Evolutionary conservation across 495 filamentous ascomycete genomes (phyloP), one percentile per base, ranked within the genome.

Genomic region (Letharia columbiana): DNA sequence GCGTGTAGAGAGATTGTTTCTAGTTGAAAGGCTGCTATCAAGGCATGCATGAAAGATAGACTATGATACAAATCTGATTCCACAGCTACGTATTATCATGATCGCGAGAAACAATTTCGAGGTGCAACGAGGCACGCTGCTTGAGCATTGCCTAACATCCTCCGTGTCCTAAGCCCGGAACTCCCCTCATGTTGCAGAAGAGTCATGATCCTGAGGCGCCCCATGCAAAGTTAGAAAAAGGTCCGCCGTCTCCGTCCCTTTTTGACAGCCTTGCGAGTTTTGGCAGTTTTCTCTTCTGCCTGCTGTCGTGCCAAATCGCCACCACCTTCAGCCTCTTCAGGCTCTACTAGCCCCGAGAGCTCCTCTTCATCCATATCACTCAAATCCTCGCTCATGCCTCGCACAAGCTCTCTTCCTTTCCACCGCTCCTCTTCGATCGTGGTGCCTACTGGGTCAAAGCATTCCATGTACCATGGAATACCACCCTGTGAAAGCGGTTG

Each of bases 331-430:
- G 42, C 50, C 33, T 74, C 69, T 41, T 82, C 79, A 44, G 79
- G 76, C 35, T 79, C 81, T 17, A 82, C 84, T 66, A 85, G 74
- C 71, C 88, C 83, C 74, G 88, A 82, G 60, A 96, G 78, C 75
- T 91, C 89, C 23, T 92, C 91, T 59, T 95, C 92, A 64, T 93
- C 91, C 70, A 96, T 83, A 68, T 96, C 92, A 62, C 87, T 92
- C 9, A 96, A 79, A 64, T 93, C 90, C 73, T 94, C 92, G 66
- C 89, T 92, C 79, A 92, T 86, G 20, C 83, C 87, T 20, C 90
- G 83, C 70, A 90, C 81, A 12, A 89, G 84, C 60, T 91, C 89
- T 28, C 87, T 81, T 17, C 89, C 91, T 6, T 85, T 86, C 85
- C 89, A 92, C 64, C 87, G 81, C 76, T 92, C 89, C 61, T 91